Evolutionary conservation across 2,329 filamentous ascomycete genomes (phyloP).

Genomic region (Mycosphaerelloides madeirae): DNA sequence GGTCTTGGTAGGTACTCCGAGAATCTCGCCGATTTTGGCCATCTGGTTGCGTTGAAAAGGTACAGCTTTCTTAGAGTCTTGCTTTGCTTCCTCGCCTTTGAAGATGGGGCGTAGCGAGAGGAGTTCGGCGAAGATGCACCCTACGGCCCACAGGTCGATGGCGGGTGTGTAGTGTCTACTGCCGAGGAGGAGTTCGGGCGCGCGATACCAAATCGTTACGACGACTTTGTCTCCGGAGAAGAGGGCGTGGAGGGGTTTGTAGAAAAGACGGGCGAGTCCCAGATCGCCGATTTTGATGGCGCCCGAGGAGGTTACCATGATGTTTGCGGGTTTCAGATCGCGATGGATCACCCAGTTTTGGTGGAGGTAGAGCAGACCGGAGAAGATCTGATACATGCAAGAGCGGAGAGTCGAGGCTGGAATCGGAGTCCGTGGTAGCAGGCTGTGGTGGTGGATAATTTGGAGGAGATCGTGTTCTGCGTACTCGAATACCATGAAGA

Average conservation of each 20-base stretch:
- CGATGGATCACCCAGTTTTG: constrained; percentile 96
- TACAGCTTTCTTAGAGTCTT: constrained; percentile 96
- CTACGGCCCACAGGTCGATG: constrained; percentile 95
- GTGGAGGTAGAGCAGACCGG: constrained; percentile 91
- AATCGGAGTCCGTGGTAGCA: constrained; percentile 81
- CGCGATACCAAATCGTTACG: constrained; percentile 98
- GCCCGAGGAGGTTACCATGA: constrained; percentile 89
- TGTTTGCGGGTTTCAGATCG: constrained; percentile 95
- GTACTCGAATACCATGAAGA: constrained; percentile 99
- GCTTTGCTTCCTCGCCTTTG: constrained; percentile 97
- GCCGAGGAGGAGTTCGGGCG: constrained; percentile 86
- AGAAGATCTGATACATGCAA: constrained; percentile 92
- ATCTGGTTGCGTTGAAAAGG: constrained; percentile 98
- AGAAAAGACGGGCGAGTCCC: constrained; percentile 84
- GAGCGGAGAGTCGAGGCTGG: constrained; percentile 84
- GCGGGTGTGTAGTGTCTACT: constrained; percentile 95
- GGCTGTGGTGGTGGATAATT: constrained; percentile 96
- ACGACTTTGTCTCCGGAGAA: constrained; percentile 97
- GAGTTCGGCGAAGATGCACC: constrained; percentile 95
- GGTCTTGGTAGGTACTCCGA: constrained; percentile 84
- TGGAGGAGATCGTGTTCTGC: constrained; percentile 95
- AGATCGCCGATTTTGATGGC: constrained; percentile 94
- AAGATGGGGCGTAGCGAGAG: constrained; percentile 89
- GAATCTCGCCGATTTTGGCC: constrained; percentile 96
- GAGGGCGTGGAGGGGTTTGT: constrained; percentile 86